Percentiles rank a stretch among this genome's conserved stretches.
These are phyloP conservation scores for Annulohypoxylon bovei DNA, from an alignment of 495 filamentous ascomycete species.

Conservation along the genomic window DNA sequence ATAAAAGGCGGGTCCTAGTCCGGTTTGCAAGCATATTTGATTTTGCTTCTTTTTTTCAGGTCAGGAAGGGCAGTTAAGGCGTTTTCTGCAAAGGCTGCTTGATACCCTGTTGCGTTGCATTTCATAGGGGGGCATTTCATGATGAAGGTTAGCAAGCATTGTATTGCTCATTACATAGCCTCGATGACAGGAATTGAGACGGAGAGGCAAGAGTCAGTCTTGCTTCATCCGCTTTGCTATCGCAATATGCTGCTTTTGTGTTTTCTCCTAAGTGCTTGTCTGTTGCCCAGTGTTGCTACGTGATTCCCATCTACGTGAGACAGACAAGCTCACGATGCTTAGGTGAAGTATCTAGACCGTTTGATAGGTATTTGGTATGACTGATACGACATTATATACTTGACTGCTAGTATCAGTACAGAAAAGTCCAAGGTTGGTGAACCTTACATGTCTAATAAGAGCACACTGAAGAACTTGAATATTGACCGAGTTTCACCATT, in stretches of 20 bases:
- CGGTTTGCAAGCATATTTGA: constrained; percentile 34
- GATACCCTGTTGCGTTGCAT: constrained; percentile 46
- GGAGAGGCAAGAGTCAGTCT: constrained; percentile 12
- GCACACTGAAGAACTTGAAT: background rate
- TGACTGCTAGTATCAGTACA: background rate
- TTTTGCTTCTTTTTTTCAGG: constrained; percentile 22
- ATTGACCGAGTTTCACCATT: too few relatives aligned
- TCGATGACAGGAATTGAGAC: constrained; percentile 17
- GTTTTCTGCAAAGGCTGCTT: constrained; percentile 42
- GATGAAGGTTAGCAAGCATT: constrained; percentile 37
- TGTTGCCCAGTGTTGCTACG: background rate
- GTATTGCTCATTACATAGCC: constrained; percentile 17
- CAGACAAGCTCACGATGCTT: background rate
- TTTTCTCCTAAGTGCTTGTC: background rate
- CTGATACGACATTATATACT: background rate
- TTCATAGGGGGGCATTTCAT: constrained; percentile 30
- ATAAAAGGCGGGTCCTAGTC: constrained; percentile 23
- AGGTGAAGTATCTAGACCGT: background rate
- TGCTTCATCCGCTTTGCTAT: constrained; percentile 8
- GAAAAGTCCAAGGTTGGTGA: background rate
- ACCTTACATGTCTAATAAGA: background rate
- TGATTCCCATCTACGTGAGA: background rate
- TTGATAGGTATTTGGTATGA: background rate
- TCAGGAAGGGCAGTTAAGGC: constrained; percentile 40
- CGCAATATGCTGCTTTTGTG: background rate